These are phyloP conservation scores for Sclerotinia minor DNA, from an alignment of 2,329 filamentous ascomycete genomes.

Conservation along the genomic window DNA sequence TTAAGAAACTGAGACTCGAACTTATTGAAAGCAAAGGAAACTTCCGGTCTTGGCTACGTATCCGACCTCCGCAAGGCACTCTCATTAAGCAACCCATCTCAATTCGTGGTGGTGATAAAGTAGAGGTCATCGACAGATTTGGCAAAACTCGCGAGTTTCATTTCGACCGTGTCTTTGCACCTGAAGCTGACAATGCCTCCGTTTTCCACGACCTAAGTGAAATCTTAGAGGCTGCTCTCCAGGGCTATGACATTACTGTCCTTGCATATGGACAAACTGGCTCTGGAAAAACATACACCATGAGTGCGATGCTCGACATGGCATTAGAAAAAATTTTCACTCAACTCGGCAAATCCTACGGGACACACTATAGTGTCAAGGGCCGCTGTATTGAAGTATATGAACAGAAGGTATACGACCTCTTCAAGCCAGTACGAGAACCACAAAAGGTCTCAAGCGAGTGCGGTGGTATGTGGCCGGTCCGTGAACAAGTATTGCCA, in stretches of 20 bases:
- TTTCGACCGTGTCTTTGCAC: slow-evolving; percentile 91
- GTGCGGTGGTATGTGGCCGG: slow-evolving; percentile 84
- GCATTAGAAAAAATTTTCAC: slow-evolving; percentile 92
- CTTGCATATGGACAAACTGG: slow-evolving; percentile 98
- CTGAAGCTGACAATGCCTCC: slow-evolving; percentile 73
- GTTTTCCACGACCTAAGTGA: slow-evolving; percentile 97
- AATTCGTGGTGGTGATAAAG: neutral
- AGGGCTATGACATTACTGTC: slow-evolving; percentile 98
- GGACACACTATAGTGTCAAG: slow-evolving; percentile 83
- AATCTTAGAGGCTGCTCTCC: slow-evolving; percentile 90
- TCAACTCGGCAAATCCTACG: slow-evolving; percentile 82
- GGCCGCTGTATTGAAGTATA: slow-evolving; percentile 97
- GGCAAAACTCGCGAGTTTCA: slow-evolving; percentile 79
- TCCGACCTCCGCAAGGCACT: neutral
- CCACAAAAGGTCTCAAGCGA: slow-evolving; percentile 70
- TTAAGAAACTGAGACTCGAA: neutral
- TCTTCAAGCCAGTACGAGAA: slow-evolving; percentile 56
- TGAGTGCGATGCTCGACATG: slow-evolving; percentile 94
- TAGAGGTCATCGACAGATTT: neutral
- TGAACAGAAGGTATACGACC: slow-evolving; percentile 93
- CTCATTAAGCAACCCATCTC: slow-evolving; percentile 2
- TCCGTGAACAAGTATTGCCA: slow-evolving; percentile 78
- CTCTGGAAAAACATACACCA: slow-evolving; percentile 94
- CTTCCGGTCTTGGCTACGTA: slow-evolving; percentile 5
- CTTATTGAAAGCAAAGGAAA: slow-evolving; percentile 6